Evolutionary conservation across 2,329 filamentous ascomycete species (phyloP), one percentile per base, ranked within the genome.

Genomic region (Monilinia aucupariae): DNA sequence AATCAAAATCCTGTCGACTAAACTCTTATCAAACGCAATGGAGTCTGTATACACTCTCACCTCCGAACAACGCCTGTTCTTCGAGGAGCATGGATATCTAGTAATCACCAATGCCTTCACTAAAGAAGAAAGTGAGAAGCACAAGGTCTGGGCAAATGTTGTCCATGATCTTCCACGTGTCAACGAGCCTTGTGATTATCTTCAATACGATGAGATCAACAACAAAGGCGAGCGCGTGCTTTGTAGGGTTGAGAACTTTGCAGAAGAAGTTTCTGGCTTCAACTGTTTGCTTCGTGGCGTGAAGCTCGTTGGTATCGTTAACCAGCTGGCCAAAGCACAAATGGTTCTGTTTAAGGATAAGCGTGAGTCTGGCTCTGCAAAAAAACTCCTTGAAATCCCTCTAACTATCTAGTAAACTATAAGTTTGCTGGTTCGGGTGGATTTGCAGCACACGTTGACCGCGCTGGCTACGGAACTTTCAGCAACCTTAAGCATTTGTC

Each of bases 131-230:
- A n/a, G n/a, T n/a, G 41, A n/a, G 17, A 43, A 43, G 41, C 20
- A 43, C 41, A 43, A 43, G 41, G 20, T 8, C 41, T 43, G 41
- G 41, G 20, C 41, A n/a, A 43, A 43, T 3, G 17, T n/a, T n/a
- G 41, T 75, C 4, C 71, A 76, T 59, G 72, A 74, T 63, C 68
- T 75, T 41, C 74, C 75, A 4, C 70, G 68, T 13, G 72, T 69
- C 6, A 48, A 67, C 1, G 70, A 66, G 8, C 56, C 63, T 22
- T 54, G 52, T n/a, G 65, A 61, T 68, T 66, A 65, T 64, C 75
- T 76, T 70, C 74, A 74, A 1, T 76, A 75, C 55, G 70, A 76
- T 64, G 72, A 75, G 50, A 70, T 75, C 61, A 75, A 74, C 54
- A 65, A 70, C 0, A 67, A 67, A 10, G 72, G 73, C 10, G 64